Evolutionary conservation across 1,284 basidiomycete species (phyloP).

Genomic region (Ceratobasidium sp.): DNA sequence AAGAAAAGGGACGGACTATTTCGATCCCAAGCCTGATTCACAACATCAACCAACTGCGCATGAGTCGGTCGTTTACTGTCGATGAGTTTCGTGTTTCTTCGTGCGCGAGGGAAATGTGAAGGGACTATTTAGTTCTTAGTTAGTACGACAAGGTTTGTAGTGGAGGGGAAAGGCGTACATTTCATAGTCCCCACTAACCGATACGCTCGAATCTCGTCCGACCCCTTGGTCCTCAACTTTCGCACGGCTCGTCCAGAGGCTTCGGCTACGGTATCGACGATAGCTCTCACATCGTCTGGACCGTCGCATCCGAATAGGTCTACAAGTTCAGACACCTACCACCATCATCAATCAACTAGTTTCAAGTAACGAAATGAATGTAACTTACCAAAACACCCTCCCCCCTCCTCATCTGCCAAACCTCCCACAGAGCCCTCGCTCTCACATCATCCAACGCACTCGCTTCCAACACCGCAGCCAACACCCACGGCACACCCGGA

Average conservation of each 20-base stretch:
- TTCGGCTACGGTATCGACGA: slow-evolving; percentile 33
- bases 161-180: neutral
- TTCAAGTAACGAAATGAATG: neutral
- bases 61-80: slow-evolving; percentile 38
- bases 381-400: slow-evolving; percentile 13
- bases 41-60: slow-evolving; percentile 12
- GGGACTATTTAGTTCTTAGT: slow-evolving; percentile 2
- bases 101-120: slow-evolving; percentile 22
- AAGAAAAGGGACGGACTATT: neutral
- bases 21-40: slow-evolving; percentile 30
- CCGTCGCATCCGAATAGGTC: slow-evolving; percentile 33
- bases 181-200: slow-evolving; percentile 40
- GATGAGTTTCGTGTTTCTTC: slow-evolving; percentile 21
- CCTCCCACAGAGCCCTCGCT: slow-evolving; percentile 38
- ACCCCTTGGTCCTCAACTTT: slow-evolving; percentile 29
- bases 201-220: slow-evolving; percentile 34
- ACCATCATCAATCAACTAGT: no score
- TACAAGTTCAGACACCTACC: slow-evolving; percentile 27
- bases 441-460: slow-evolving; percentile 43
- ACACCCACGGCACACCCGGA: slow-evolving; percentile 42
- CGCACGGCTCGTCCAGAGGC: slow-evolving; percentile 32
- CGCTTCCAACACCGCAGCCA: slow-evolving; percentile 39
- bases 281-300: slow-evolving; percentile 21
- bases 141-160: neutral
- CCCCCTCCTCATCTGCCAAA: slow-evolving; percentile 37